A percentile compares a stretch with the other conserved stretches of the same genome.
These are phyloP conservation scores for Micromonas pusilla DNA, from an alignment of 139 green algal species.

Conservation along the genomic window DNA sequence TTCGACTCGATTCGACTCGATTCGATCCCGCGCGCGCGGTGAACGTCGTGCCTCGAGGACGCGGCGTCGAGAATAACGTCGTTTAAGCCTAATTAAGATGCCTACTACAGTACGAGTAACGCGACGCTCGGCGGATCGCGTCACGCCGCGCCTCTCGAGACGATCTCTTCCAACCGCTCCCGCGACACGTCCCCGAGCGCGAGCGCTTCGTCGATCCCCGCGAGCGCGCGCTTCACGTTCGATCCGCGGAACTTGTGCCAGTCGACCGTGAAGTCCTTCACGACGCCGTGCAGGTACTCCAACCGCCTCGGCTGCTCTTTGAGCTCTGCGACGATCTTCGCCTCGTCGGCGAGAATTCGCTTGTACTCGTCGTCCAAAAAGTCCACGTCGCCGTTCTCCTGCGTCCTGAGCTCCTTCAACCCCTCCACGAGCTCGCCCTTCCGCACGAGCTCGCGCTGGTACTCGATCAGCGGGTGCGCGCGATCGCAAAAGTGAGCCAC, in stretches of 20 bases:
- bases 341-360: constrained; percentile 37
- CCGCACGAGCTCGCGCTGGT: constrained; percentile 40
- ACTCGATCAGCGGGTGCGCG: constrained; percentile 45
- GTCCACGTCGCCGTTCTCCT: constrained; percentile 45
- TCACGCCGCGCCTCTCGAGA: neutral
- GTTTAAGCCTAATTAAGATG: too few relatives aligned
- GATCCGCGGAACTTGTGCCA: constrained; percentile 47
- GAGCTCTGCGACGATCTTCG: constrained; percentile 40
- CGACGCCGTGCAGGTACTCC: constrained; percentile 42
- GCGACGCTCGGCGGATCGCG: too few relatives aligned
- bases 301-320: constrained; percentile 51
- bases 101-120: too few relatives aligned
- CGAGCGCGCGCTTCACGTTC: constrained; percentile 39
- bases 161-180: neutral
- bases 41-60: too few relatives aligned
- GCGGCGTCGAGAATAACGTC: too few relatives aligned
- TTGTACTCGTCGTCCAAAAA: constrained; percentile 33
- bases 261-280: constrained; percentile 54
- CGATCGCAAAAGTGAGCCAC: constrained; percentile 21
- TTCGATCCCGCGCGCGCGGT: too few relatives aligned
- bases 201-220: constrained; percentile 43
- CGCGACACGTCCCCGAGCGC: neutral
- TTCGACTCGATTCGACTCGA: too few relatives aligned
- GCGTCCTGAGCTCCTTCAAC: constrained; percentile 57
- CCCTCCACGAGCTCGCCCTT: constrained; percentile 48